Base-by-base conservation (phyloP, 495 filamentous ascomycete species). In the Umbilicaria muhlenbergii region DNA sequence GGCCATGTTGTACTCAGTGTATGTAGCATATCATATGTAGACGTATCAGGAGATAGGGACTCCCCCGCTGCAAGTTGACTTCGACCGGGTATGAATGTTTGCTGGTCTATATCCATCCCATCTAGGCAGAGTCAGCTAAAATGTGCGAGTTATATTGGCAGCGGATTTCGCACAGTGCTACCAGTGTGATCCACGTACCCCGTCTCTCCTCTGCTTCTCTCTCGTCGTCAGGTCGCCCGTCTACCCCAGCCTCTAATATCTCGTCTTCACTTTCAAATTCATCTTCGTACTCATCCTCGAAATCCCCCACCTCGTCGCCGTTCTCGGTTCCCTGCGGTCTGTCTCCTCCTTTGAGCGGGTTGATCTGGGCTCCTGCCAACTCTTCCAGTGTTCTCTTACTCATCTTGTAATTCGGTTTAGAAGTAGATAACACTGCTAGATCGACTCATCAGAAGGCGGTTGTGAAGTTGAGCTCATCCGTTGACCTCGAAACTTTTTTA, bases 211-310 rank as follows among this genome's bases (percentile, higher is more conserved):
- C 86, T 14, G 82, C 83, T 54, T 94, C 86, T 35, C 87, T 71
- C 63, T 95, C 88, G n/a, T 77, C 83, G 63, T 94, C 86, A 18
- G 87, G 87, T 50, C 84, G 69, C 14, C 88, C 91, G 50, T 98
- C 88, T 13, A 92, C 85, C 41, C 87, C 91, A 21, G 89, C 88
- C 64, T 95, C 91, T 41, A 95, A 60, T 38, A 96, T 82, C 64
- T 96, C 89, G 56, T 94, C 87, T 51, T 94, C 89, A 54, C 86
- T 93, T 68, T 94, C 88, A 54, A 85, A 96, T 54, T 96, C 89
- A 53, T 95, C 89, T 61, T 93, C 89, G 48, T 81, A 96, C 51
- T 94, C 84, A 62, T 96, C 89, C 60, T 94, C 89, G 49, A 94
- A 94, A 47, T 91, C 84, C 55, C 83, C 83, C 65, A 80, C 80